Conservation (phyloP, 345 rosid species). For the Balakata baccata region DNA sequence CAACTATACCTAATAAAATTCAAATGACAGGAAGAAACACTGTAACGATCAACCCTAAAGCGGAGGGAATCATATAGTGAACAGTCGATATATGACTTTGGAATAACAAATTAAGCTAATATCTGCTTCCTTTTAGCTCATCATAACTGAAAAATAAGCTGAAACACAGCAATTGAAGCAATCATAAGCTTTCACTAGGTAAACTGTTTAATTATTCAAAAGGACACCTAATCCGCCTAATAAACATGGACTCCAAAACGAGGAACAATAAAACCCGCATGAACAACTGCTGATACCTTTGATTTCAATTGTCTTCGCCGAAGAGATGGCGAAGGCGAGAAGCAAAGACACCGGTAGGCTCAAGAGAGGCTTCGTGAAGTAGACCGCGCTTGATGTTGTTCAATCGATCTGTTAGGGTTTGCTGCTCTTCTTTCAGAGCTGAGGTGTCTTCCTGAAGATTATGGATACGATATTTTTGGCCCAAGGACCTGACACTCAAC, state of each 20-base stretch:
- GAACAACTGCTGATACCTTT: not conserved
- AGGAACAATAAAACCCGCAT: not conserved
- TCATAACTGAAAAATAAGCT: not conserved
- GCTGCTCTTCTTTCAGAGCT: constrained; percentile 59
- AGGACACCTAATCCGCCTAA: not conserved
- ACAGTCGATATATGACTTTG: too few relatives aligned
- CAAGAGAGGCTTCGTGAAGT: constrained; percentile 70
- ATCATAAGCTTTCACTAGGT: not conserved
- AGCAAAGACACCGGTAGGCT: constrained; percentile 66
- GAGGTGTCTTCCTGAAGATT: constrained; percentile 66
- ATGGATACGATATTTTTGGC: constrained; percentile 80
- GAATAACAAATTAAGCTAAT: not conserved
- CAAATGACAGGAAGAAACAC: not conserved
- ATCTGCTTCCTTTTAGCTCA: not conserved
- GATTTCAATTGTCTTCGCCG: constrained; percentile 32
- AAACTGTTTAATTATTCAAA: constrained; percentile 1
- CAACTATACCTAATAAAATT: not conserved
- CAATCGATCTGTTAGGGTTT: constrained; percentile 53
- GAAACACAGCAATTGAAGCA: not conserved
- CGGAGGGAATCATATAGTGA: not conserved
- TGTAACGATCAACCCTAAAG: not conserved
- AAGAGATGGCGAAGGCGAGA: constrained; percentile 72
- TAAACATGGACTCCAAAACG: not conserved
- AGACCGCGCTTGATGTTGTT: constrained; percentile 53
- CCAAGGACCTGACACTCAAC: constrained; percentile 71